Percentiles rank a stretch among this genome's conserved stretches.
These are phyloP conservation scores for Gremmenia infestans DNA, from an alignment of 2,329 filamentous ascomycete species.

Conservation along the genomic window DNA sequence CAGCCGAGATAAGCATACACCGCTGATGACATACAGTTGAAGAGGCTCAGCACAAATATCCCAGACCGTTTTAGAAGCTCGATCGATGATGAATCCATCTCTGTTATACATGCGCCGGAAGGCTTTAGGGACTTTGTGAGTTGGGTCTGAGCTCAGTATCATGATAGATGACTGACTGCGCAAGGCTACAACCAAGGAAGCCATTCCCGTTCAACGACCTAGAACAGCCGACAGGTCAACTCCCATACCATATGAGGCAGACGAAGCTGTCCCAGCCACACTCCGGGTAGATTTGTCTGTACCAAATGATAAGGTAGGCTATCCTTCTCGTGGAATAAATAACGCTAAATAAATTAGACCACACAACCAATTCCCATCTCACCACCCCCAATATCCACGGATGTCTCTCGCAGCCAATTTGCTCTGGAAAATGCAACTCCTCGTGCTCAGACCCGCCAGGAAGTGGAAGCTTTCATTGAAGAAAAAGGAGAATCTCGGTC, in stretches of 20 bases:
- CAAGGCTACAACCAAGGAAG: conserved; percentile 17
- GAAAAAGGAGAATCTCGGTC: conserved; percentile 53
- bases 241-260: conserved; percentile 28
- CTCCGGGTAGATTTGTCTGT: conserved; percentile 19
- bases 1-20: conserved; percentile 1
- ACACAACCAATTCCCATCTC: conserved; percentile 34
- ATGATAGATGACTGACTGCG: conserved; percentile 10
- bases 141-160: conserved; percentile 5
- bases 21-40: conserved; percentile 24
- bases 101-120: conserved; percentile 85
- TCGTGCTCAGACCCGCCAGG: conserved; percentile 74
- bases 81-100: conserved; percentile 73
- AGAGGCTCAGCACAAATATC: conserved; percentile 44
- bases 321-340: neutral
- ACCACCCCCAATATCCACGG: conserved; percentile 69
- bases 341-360: conserved; percentile 18
- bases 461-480: conserved; percentile 53
- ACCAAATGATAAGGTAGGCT: conserved; percentile 26
- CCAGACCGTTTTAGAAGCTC: conserved; percentile 52
- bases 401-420: conserved; percentile 62
- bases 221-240: conserved; percentile 25
- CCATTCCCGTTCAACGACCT: conserved; percentile 13
- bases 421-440: conserved; percentile 70
- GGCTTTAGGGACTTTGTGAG: conserved; percentile 77
- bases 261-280: conserved; percentile 6